Conservation (phyloP, 2,329 filamentous ascomycete genomes). For the Pseudocercospora cruenta region DNA sequence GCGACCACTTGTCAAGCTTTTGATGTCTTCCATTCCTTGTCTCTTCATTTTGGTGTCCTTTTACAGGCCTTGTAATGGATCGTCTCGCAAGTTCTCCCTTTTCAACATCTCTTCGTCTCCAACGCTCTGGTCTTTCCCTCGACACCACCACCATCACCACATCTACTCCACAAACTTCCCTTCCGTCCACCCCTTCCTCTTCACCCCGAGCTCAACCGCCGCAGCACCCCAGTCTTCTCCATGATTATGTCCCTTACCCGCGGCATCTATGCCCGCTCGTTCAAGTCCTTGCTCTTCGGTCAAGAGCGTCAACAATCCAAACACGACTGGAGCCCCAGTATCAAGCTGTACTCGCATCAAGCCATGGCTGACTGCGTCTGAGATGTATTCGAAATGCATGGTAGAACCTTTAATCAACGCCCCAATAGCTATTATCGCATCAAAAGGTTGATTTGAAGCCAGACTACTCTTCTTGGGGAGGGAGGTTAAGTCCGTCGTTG, state of each 20-base stretch:
- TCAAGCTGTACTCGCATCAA: constrained; percentile 95
- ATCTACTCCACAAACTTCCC: constrained; percentile 60
- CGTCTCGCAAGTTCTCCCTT: too few species aligned
- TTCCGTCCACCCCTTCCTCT: constrained; percentile 80
- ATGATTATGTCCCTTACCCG: constrained; percentile 75
- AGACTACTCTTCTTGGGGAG: constrained; percentile 34
- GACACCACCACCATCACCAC: too few species aligned
- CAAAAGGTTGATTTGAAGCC: constrained; percentile 67
- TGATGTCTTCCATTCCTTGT: not conserved
- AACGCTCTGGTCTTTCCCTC: too few species aligned
- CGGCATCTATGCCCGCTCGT: constrained; percentile 70
- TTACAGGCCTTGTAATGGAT: not conserved
- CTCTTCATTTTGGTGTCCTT: not conserved
- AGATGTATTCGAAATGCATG: constrained; percentile 99
- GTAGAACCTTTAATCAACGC: constrained; percentile 98
- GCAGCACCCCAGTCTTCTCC: constrained; percentile 95
- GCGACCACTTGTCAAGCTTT: not conserved
- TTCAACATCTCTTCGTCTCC: not conserved
- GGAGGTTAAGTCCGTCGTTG: constrained; percentile 68
- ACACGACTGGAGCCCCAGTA: constrained; percentile 83
- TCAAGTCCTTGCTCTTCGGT: constrained; percentile 84
- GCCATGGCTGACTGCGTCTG: constrained; percentile 85
- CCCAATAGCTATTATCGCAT: constrained; percentile 92
- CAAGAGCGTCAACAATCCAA: constrained; percentile 87
- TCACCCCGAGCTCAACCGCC: constrained; percentile 90